Percentiles rank a stretch among this genome's conserved stretches.
Evolutionary conservation across 192 early-diverging fungal genomes (phyloP).

Genomic region (Obelidium mucronatum): DNA sequence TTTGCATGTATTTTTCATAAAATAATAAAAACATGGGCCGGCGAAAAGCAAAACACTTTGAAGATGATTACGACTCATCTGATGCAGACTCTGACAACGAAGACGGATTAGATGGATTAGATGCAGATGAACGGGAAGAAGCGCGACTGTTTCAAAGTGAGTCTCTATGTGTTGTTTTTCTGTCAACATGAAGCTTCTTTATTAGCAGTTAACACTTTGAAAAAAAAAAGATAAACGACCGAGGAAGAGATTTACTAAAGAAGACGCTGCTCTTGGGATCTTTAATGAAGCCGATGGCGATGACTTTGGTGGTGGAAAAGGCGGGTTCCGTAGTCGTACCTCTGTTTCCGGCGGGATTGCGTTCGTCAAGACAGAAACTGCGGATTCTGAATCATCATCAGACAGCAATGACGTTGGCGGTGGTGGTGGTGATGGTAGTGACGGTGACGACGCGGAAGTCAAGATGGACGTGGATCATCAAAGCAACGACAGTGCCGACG

Average conservation of each 20-base stretch:
- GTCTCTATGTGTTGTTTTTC: neutral
- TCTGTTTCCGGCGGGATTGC: no score
- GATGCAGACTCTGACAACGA: conserved; percentile 48
- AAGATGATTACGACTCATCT: conserved; percentile 16
- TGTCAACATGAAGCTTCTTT: no score
- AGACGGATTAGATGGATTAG: conserved; percentile 41
- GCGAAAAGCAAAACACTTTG: neutral
- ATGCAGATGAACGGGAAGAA: conserved; percentile 60
- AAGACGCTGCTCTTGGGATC: conserved; percentile 66
- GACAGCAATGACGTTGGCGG: no score
- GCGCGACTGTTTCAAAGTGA: conserved; percentile 55
- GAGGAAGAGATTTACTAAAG: conserved; percentile 61
- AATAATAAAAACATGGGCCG: conserved; percentile 21
- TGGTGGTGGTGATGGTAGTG: no score
- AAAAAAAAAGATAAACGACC: conserved; percentile 15
- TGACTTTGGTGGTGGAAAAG: conserved; percentile 11
- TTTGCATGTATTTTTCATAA: no score
- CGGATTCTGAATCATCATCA: no score
- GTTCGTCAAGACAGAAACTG: no score
- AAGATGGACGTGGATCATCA: no score
- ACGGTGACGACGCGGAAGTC: no score
- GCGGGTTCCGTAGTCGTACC: neutral
- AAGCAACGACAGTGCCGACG: conserved; percentile 19
- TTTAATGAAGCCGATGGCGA: conserved; percentile 36
- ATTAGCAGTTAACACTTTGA: no score